phyloP scores from a whole-genome alignment of 2,329 filamentous ascomycete species.

The Simplicillium aogashimaense region DNA sequence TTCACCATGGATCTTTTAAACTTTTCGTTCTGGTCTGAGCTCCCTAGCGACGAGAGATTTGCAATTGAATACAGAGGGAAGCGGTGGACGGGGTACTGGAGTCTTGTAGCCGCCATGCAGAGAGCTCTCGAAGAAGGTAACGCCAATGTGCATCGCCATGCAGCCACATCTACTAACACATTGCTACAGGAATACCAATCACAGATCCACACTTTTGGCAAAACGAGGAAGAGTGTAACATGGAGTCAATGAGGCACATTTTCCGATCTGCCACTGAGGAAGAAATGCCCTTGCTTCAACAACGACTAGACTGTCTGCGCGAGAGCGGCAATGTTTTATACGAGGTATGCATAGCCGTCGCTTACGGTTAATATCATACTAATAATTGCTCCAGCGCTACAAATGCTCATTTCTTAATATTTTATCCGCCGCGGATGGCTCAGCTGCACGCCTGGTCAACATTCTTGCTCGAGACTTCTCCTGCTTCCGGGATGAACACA shows the following conservation, averaged over 20 bases:
- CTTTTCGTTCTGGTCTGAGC: constrained; percentile 91
- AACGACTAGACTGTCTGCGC: constrained; percentile 68
- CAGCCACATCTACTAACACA: constrained; percentile 1
- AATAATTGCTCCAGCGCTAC: constrained; percentile 49
- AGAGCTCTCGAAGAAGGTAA: constrained; percentile 76
- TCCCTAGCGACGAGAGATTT: constrained; percentile 61
- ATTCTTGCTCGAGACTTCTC: constrained; percentile 70
- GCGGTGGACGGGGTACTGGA: constrained; percentile 92
- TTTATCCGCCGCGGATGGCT: constrained; percentile 63
- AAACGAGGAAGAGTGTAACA: constrained; percentile 63
- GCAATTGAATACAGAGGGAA: constrained; percentile 71
- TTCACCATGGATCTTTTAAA: constrained; percentile 97
- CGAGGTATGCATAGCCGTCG: constrained; percentile 42
- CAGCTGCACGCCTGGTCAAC: constrained; percentile 79
- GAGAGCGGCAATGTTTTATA: constrained; percentile 76
- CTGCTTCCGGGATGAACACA: constrained; percentile 76
- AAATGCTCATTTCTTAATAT: constrained; percentile 64
- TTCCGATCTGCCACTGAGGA: constrained; percentile 84
- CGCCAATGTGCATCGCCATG: constrained; percentile 2
- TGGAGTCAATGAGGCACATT: constrained; percentile 63
- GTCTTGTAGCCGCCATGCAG: constrained; percentile 77
- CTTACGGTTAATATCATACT: neutral
- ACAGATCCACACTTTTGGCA: constrained; percentile 84
- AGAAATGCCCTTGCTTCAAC: constrained; percentile 72
- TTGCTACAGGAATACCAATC: constrained; percentile 65